These are phyloP conservation scores for Shiraia sp. DNA, from an alignment of 2,329 filamentous ascomycete species.

Conservation along the genomic window DNA sequence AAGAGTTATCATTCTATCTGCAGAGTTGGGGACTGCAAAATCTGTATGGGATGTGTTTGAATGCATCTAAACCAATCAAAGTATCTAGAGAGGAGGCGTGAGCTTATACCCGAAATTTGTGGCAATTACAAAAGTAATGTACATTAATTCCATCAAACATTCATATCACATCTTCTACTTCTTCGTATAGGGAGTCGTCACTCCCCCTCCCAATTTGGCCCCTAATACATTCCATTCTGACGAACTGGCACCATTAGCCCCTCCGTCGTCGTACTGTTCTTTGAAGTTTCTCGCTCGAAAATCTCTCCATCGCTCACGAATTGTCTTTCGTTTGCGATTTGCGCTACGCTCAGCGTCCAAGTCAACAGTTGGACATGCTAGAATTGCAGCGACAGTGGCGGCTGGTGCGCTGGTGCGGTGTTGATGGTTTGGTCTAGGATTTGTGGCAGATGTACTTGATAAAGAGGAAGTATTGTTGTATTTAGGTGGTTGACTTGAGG, in stretches of 20 bases:
- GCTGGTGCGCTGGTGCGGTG: constrained; percentile 3
- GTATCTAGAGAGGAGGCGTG: no score
- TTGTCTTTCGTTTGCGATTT: constrained; percentile 8
- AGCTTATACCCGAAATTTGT: no score
- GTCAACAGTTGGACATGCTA: constrained; percentile 5
- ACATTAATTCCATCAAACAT: no score
- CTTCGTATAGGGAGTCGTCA: constrained; percentile 4
- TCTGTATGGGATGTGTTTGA: no score
- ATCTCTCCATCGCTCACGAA: constrained; percentile 12
- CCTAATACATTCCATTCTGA: constrained; percentile 10
- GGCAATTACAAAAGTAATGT: no score
- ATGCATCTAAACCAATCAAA: no score
- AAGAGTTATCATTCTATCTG: no score
- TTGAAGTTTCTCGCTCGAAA: constrained; percentile 10
- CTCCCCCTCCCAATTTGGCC: neutral
- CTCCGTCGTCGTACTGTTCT: neutral
- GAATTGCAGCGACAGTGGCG: constrained; percentile 8
- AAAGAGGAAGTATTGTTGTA: neutral
- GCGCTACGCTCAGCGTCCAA: constrained; percentile 10
- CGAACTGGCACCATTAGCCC: constrained; percentile 1
- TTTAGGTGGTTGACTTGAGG: constrained; percentile 11
- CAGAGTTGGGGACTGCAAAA: no score
- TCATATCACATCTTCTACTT: neutral
- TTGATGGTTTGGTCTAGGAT: neutral
- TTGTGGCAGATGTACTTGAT: neutral